Evolutionary conservation across 169 alveolate genomes (phyloP).

Genomic region (Plasmodium malariae): DNA sequence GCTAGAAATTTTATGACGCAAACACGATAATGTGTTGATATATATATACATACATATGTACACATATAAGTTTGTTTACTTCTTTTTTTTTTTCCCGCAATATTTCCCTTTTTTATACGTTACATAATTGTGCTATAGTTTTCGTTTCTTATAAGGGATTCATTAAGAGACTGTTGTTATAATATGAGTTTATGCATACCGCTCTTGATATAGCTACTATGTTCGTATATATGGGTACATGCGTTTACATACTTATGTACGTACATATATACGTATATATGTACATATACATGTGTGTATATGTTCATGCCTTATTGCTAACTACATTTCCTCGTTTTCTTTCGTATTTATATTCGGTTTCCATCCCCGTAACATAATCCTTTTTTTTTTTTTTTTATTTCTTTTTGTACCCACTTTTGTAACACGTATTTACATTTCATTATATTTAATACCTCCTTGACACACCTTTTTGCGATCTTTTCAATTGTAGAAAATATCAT

Average conservation of each 20-base stretch:
- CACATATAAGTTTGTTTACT: not conserved
- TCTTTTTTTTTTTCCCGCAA: not conserved
- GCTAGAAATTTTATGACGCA: not conserved
- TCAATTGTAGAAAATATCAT: slow-evolving; percentile 54
- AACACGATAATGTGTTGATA: not conserved
- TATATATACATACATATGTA: slow-evolving; percentile 14
- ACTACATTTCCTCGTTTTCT: too few relatives aligned
- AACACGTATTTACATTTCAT: not conserved
- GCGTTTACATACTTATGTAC: not conserved
- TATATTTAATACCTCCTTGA: not conserved
- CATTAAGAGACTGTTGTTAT: not conserved
- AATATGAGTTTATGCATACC: not conserved
- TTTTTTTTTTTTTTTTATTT: not conserved
- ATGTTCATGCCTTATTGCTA: not conserved
- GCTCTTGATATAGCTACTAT: not conserved
- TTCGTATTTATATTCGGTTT: not conserved
- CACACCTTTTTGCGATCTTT: not conserved
- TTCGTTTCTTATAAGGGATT: not conserved
- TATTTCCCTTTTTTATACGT: not conserved
- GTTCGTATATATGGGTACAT: not conserved
- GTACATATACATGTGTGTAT: not conserved
- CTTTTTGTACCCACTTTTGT: not conserved
- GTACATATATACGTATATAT: not conserved
- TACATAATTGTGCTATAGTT: not conserved
- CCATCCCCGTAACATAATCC: not conserved